Percentiles rank a stretch among this genome's conserved stretches.
These are phyloP conservation scores for Colletotrichum scovillei DNA, from an alignment of 2,329 filamentous ascomycete genomes.

Conservation along the genomic window DNA sequence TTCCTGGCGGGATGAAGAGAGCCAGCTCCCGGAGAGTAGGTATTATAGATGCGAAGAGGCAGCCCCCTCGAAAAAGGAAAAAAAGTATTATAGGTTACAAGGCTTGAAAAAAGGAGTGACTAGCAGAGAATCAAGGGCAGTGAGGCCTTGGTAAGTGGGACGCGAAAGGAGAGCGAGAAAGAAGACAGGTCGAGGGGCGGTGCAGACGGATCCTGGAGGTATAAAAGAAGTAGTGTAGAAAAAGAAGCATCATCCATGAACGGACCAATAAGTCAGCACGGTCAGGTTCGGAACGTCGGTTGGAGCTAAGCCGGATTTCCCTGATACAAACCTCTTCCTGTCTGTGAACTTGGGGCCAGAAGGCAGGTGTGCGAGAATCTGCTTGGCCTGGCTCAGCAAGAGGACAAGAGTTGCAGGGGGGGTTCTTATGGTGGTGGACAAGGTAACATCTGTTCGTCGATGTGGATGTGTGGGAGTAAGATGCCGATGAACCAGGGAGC, in stretches of 20 bases:
- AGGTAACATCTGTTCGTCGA: conserved; percentile 55
- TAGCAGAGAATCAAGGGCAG: conserved; percentile 53
- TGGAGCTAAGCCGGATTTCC: conserved; percentile 61
- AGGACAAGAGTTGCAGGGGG: conserved; percentile 36
- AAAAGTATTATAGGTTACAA: conserved; percentile 45
- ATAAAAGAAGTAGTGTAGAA: conserved; percentile 61
- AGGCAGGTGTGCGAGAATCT: conserved; percentile 39
- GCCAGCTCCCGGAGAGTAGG: conserved; percentile 59
- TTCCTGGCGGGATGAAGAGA: conserved; percentile 59
- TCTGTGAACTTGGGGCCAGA: conserved; percentile 43
- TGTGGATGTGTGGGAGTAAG: conserved; percentile 49
- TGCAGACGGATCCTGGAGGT: conserved; percentile 59
- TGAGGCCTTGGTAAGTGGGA: conserved; percentile 52
- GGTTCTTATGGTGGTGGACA: conserved; percentile 37
- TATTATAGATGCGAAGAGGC: conserved; percentile 56
- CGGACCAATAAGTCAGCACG: conserved; percentile 52
- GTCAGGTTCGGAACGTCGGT: conserved; percentile 62
- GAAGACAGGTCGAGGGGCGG: conserved; percentile 57
- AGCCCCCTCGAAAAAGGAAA: conserved; percentile 44
- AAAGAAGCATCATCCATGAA: conserved; percentile 55
- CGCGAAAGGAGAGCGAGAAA: conserved; percentile 54
- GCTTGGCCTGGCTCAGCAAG: conserved; percentile 37
- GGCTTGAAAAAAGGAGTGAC: conserved; percentile 61
- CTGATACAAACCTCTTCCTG: conserved; percentile 56
- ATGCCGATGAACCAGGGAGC: conserved; percentile 46